A percentile compares a stretch with the other conserved stretches of the same genome.
Conservation (phyloP, 495 filamentous ascomycete species). For the Ramalina intermedia region DNA sequence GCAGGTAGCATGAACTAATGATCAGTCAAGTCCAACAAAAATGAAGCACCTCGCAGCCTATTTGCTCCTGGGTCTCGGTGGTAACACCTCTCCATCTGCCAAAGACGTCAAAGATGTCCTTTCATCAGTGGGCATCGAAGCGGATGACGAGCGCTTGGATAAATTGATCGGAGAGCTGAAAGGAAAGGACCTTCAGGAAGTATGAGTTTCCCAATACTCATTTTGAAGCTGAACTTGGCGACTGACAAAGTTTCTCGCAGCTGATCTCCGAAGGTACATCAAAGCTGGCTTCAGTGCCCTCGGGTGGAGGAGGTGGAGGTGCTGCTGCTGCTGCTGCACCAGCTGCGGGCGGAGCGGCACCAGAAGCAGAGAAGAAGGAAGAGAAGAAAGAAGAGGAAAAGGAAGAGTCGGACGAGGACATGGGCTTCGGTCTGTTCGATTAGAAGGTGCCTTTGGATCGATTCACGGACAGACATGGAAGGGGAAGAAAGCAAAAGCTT, state of each 20-base stretch:
- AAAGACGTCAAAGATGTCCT: conserved; percentile 84
- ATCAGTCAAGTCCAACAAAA: conserved; percentile 36
- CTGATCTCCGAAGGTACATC: conserved; percentile 77
- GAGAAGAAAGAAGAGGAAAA: conserved; percentile 63
- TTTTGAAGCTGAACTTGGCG: neutral
- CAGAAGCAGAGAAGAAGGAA: conserved; percentile 55
- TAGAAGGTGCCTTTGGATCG: conserved; percentile 32
- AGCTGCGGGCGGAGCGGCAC: conserved; percentile 52
- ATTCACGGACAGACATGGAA: neutral
- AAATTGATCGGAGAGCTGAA: conserved; percentile 81
- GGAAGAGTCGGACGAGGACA: conserved; percentile 97
- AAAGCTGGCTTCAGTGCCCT: conserved; percentile 97
- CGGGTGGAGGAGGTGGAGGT: conserved; percentile 56
- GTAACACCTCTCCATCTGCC: conserved; percentile 80
- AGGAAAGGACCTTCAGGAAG: conserved; percentile 96
- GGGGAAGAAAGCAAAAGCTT: too few species aligned
- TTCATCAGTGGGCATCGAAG: conserved; percentile 87
- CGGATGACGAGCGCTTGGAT: conserved; percentile 72
- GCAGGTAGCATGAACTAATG: neutral
- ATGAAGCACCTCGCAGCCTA: conserved; percentile 99
- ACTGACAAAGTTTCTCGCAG: conserved; percentile 30
- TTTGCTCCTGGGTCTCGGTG: conserved; percentile 87
- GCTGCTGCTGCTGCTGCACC: conserved; percentile 47
- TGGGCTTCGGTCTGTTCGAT: conserved; percentile 99
- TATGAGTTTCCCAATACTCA: conserved; percentile 26